These are phyloP conservation scores for Leccinum disarticulatum DNA, from an alignment of 768 basidiomycete genomes.

Conservation along the genomic window DNA sequence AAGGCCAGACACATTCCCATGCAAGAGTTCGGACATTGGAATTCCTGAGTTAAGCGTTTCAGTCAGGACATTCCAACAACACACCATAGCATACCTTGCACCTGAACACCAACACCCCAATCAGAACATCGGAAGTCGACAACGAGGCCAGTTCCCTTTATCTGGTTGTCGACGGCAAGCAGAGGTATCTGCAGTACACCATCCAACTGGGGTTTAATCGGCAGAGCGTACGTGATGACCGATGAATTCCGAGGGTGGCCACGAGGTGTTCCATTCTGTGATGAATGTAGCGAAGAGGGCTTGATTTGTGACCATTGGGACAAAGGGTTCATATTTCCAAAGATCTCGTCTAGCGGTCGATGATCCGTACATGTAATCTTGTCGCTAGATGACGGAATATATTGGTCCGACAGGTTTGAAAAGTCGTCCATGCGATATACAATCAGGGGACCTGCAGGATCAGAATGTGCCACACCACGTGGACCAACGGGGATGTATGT, in stretches of 20 bases:
- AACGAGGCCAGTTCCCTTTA: constrained; percentile 18
- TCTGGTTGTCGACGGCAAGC: constrained; percentile 23
- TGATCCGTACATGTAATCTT: constrained; percentile 29
- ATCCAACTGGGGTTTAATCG: constrained; percentile 19
- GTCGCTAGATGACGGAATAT: constrained; percentile 30
- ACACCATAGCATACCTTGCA: constrained; percentile 17
- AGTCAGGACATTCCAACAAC: neutral
- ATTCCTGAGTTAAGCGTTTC: constrained; percentile 14
- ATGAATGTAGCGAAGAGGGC: neutral
- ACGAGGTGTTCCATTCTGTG: constrained; percentile 4
- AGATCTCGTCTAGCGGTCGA: constrained; percentile 29
- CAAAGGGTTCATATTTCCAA: constrained; percentile 9
- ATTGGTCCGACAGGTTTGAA: constrained; percentile 19
- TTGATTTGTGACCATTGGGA: neutral
- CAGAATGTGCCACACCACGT: neutral
- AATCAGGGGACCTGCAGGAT: neutral
- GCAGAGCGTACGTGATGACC: constrained; percentile 20
- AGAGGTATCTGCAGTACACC: constrained; percentile 23
- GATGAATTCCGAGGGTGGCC: constrained; percentile 1
- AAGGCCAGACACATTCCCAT: constrained; percentile 20
- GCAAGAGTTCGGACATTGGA: constrained; percentile 27
- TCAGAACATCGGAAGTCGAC: constrained; percentile 22
- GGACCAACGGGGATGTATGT: neutral
- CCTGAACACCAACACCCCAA: constrained; percentile 23
- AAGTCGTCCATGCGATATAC: neutral